Evolutionary conservation across 2,329 filamentous ascomycete genomes (phyloP), one percentile per base, ranked within the genome.

Genomic region (Zopfia rhizophila): DNA sequence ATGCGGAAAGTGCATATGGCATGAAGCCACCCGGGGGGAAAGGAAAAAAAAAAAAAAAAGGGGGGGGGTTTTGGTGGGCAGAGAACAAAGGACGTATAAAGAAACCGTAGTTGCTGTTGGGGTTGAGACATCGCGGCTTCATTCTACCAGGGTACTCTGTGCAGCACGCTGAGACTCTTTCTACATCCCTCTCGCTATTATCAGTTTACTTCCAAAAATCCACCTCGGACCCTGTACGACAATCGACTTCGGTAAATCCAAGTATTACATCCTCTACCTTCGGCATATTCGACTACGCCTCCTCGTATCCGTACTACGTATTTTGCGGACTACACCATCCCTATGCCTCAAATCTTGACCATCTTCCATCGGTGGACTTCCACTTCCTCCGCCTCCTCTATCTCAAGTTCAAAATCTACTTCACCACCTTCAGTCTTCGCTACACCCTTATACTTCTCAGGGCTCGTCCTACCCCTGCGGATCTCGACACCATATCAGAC

Each of bases 361-460:
- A 19, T 38, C 28, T 44, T 55, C 46, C 52, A 47, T 25, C 18
- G 22, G 32, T 41, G 41, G 3, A 37, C 18, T 12, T 51, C 48
- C 24, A 43, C 37, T 16, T 37, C 42, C 13, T 38, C 37, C 23
- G 24, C 42, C 11, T 17, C 33, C 12, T 29, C 35, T 6, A n/a
- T n/a, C n/a, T n/a, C n/a, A n/a, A n/a, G n/a, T n/a, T n/a, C n/a
- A n/a, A n/a, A n/a, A n/a, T 13, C 21, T 4, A 12, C 37, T 6
- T 63, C 58, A 36, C 47, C 56, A 3, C 63, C 59, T 4, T 66
- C 64, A 4, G 45, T 56, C 25, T 41, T 65, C 60, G 52, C 44
- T 66, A 65, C 51, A 53, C 60, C 3, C 45, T 65, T 35, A 62
- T 65, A 16, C 45, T 68, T 2, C 58, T 66, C 12, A 66, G 62